Conservation (phyloP, 495 filamentous ascomycete species). For the Penicillium macrosclerotiorum region DNA sequence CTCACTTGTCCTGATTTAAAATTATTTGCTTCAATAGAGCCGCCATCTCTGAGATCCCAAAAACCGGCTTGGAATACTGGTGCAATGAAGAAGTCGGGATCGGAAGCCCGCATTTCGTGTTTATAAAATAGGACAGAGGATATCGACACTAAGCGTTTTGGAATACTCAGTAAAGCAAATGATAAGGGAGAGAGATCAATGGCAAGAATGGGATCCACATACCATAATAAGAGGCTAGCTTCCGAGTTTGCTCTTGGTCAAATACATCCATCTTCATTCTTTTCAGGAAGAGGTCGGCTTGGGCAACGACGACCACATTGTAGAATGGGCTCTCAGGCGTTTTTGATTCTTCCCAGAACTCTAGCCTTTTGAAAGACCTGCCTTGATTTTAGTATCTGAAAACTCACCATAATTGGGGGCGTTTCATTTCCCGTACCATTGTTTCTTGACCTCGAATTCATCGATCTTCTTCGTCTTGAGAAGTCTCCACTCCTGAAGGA, state of each 20-base stretch:
- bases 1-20: not conserved
- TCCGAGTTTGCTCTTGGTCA: not conserved
- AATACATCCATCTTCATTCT: slow-evolving; percentile 1
- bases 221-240: not conserved
- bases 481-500: not conserved
- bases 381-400: no score
- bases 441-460: not conserved
- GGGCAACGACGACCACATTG: not conserved
- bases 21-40: not conserved
- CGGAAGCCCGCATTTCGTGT: not conserved
- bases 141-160: not conserved
- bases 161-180: not conserved
- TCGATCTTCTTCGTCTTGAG: not conserved
- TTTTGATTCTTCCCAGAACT: not conserved
- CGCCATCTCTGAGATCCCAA: slow-evolving; percentile 1
- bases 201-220: not conserved
- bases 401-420: no score
- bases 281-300: not conserved
- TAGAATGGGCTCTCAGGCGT: not conserved
- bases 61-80: not conserved
- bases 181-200: not conserved
- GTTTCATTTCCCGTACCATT: slow-evolving; percentile 3
- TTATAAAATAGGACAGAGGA: slow-evolving; percentile 2
- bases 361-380: not conserved
- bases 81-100: not conserved